phyloP scores from a whole-genome alignment of 2,329 filamentous ascomycete genomes.

The Sordariomycetes sp. region DNA sequence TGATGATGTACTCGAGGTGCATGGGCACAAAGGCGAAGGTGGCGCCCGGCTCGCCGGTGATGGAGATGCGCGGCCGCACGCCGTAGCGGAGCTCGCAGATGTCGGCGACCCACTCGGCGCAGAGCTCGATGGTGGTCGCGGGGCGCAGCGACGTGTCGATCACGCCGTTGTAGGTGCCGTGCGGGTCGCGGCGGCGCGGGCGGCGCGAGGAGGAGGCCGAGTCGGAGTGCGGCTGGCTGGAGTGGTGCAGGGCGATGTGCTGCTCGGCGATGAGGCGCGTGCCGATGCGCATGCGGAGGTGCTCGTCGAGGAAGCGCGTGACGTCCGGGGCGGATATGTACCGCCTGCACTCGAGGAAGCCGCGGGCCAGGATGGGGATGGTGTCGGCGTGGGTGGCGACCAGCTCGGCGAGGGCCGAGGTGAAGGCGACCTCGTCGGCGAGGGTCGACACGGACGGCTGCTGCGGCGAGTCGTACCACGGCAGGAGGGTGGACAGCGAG shows the following conservation, averaged over 20 bases:
- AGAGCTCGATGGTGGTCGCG: conserved; percentile 69
- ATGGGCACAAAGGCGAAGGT: conserved; percentile 90
- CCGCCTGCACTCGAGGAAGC: conserved; percentile 85
- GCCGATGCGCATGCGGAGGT: conserved; percentile 86
- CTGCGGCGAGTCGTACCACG: conserved; percentile 55
- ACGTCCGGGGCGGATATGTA: conserved; percentile 78
- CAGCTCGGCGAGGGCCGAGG: conserved; percentile 86
- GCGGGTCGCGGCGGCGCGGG: conserved; percentile 47
- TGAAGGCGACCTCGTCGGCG: conserved; percentile 84
- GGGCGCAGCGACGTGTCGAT: conserved; percentile 87
- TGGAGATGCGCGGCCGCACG: conserved; percentile 65
- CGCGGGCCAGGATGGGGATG: conserved; percentile 82
- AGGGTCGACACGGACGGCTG: conserved; percentile 47
- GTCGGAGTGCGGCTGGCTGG: conserved; percentile 42
- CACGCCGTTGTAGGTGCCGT: conserved; percentile 74
- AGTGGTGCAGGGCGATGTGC: conserved; percentile 80
- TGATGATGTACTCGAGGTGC: conserved; percentile 95
- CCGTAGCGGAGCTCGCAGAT: conserved; percentile 97
- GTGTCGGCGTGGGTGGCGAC: conserved; percentile 92
- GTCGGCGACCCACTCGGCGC: conserved; percentile 84
- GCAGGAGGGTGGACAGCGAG: conserved; percentile 80
- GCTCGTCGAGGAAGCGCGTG: conserved; percentile 87
- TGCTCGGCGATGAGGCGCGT: conserved; percentile 92
- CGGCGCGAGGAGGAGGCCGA: not conserved
- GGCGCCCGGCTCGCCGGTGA: conserved; percentile 80